Base-by-base conservation (phyloP, 176 grass and related monocot genomes). In the Zea luxurians region DNA sequence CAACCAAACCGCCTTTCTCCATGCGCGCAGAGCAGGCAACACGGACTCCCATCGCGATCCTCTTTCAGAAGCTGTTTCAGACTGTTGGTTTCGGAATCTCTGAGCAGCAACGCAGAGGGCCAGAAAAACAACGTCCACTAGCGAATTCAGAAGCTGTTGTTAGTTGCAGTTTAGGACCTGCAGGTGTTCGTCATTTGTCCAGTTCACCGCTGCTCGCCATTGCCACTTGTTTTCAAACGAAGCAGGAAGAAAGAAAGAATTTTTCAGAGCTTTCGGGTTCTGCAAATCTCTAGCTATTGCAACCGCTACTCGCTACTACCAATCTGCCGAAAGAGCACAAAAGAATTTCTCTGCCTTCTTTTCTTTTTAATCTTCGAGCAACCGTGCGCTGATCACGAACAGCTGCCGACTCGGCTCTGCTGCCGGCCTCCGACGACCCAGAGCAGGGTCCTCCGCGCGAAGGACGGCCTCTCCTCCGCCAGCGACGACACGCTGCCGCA, bases 391-490 rank as follows among this genome's bases (percentile, higher is more conserved):
- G 62, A 74, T 89, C 67, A 64, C 8, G 75, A 70, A 79, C 62
- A 86, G 83, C 55, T 85, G 12, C 81, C 88, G 13, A 84, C 78
- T 60, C 73, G 78, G 82, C 78, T 92, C 83, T 79, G 74, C 1
- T 90, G 88, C 80, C 86, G 71, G 40, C 87, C 91, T 10, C 91
- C 94, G 68, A 92, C 83, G 74, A 99, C 87, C 92, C 96, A 99
- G 5, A 89, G 87, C 88, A 95, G 80, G 0, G 92, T 99, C 57
- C 92, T 88, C 13, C 88, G 73, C 2, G 96, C 96, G 79, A 99
- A 95, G 0, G 96, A 93, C 48, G 90, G 83, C n/a, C 92, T 57
- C 68, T 95, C 86, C 82, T 90, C 96, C 2, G 65, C 74, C 7
- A 86, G 40, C 15, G 96, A 99, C 41, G 77, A 76, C 70, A 80